Evolutionary conservation across 176 grass and related monocot genomes (phyloP).

Genomic region (Typha latifolia): DNA sequence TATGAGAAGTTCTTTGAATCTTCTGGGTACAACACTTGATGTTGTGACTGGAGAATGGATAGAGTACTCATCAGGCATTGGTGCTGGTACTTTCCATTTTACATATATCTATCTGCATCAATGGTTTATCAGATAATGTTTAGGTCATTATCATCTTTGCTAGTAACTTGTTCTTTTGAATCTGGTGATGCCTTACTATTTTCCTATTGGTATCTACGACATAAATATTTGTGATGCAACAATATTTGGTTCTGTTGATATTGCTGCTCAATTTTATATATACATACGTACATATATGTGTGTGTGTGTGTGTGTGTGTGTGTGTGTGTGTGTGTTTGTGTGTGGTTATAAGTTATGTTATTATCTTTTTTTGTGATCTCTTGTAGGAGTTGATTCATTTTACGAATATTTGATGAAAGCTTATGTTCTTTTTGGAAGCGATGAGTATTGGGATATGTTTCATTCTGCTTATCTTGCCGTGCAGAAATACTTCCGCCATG

Average conservation of each 20-base stretch:
- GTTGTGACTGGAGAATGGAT: constrained; percentile 84
- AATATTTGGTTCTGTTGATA: background rate
- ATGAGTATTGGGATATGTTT: constrained; percentile 97
- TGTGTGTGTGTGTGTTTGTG: too few species aligned
- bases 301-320: too few species aligned
- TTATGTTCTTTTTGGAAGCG: constrained; percentile 83
- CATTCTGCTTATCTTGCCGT: constrained; percentile 86
- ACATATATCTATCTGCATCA: background rate
- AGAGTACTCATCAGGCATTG: constrained; percentile 92
- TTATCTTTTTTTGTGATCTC: constrained; percentile 2
- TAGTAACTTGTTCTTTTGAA: background rate
- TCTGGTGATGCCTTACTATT: background rate
- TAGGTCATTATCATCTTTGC: background rate
- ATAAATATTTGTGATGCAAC: background rate
- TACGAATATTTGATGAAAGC: constrained; percentile 98
- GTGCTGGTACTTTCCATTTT: constrained; percentile 71
- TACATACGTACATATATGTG: background rate
- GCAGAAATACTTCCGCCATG: constrained; percentile 91
- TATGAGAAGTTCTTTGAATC: constrained; percentile 96
- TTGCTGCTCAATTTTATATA: background rate
- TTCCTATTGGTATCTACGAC: background rate
- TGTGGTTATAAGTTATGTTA: background rate
- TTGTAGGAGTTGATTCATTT: constrained; percentile 97
- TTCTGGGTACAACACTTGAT: constrained; percentile 92
- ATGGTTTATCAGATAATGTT: background rate